Conservation (phyloP, 2,329 filamentous ascomycete genomes). For the Penicillium sp. region DNA sequence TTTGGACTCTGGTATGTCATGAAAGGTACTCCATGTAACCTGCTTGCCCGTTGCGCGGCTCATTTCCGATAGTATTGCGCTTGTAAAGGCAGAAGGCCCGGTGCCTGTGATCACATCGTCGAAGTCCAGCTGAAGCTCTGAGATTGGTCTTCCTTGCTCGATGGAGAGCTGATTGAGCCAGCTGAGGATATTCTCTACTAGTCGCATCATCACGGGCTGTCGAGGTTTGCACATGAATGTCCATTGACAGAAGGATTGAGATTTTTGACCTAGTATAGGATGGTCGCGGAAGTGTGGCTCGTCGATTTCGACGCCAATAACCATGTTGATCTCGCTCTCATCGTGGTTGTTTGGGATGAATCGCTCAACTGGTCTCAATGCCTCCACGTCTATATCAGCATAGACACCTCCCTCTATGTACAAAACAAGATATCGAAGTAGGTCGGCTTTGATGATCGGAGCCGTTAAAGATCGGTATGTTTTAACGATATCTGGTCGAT, state of each 20-base stretch:
- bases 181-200: slow-evolving; percentile 66
- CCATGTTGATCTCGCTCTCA: slow-evolving; percentile 65
- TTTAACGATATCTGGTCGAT: slow-evolving; percentile 64
- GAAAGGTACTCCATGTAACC: slow-evolving; percentile 64
- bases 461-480: slow-evolving; percentile 60
- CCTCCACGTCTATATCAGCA: slow-evolving; percentile 60
- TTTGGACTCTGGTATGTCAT: slow-evolving; percentile 64
- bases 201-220: slow-evolving; percentile 64
- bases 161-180: slow-evolving; percentile 62
- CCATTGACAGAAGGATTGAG: slow-evolving; percentile 71
- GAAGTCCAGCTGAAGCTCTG: slow-evolving; percentile 65
- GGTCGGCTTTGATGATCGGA: slow-evolving; percentile 65
- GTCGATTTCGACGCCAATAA: slow-evolving; percentile 69
- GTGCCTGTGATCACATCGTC: slow-evolving; percentile 72
- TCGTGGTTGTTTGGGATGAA: slow-evolving; percentile 65
- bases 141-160: slow-evolving; percentile 58
- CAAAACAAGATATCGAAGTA: slow-evolving; percentile 66
- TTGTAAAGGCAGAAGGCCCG: slow-evolving; percentile 67
- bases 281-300: slow-evolving; percentile 64
- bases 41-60: slow-evolving; percentile 46
- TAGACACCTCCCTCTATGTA: slow-evolving; percentile 64
- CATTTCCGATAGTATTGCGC: slow-evolving; percentile 64
- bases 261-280: slow-evolving; percentile 65
- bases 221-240: slow-evolving; percentile 69
- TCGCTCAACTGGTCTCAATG: slow-evolving; percentile 51